A percentile compares a stretch with the other conserved stretches of the same genome.
These are phyloP conservation scores for Kazachstania africana DNA, from an alignment of 805 yeast species.

Conservation along the genomic window DNA sequence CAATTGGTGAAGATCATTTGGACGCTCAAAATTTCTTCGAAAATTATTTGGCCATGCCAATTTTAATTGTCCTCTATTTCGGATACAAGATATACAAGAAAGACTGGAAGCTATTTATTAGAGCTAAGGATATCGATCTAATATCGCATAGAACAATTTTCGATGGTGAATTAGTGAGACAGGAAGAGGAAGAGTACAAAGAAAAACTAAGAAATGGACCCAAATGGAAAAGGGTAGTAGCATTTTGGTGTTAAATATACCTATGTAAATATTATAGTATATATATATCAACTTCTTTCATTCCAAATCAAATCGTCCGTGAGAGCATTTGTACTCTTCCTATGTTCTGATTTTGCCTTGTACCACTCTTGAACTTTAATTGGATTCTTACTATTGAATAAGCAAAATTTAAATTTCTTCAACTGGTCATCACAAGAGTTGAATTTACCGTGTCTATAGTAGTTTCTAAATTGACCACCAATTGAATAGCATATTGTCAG, in stretches of 20 bases:
- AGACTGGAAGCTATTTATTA: slow-evolving; percentile 25
- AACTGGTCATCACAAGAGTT: slow-evolving; percentile 60
- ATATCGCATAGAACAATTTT: slow-evolving; percentile 31
- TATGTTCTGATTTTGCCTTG: slow-evolving; percentile 42
- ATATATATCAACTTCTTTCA: too few relatives aligned
- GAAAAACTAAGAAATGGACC: slow-evolving; percentile 11
- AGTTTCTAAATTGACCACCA: slow-evolving; percentile 80
- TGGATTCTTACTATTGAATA: slow-evolving; percentile 42
- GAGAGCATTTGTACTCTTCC: slow-evolving; percentile 53
- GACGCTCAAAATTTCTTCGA: slow-evolving; percentile 36
- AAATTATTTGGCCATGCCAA: slow-evolving; percentile 38
- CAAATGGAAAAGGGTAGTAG: slow-evolving; percentile 25
- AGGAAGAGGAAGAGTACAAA: slow-evolving; percentile 30
- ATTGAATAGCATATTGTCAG: slow-evolving; percentile 75
- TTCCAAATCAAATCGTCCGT: slow-evolving; percentile 84
- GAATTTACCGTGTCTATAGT: slow-evolving; percentile 73
- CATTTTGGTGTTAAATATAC: slow-evolving; percentile 31
- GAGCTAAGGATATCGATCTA: slow-evolving; percentile 30
- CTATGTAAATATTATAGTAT: too few relatives aligned
- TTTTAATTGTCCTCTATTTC: slow-evolving; percentile 33
- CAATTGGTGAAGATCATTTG: slow-evolving; percentile 32
- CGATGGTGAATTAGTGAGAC: slow-evolving; percentile 30
- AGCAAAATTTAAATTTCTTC: slow-evolving; percentile 70
- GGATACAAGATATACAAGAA: slow-evolving; percentile 39
- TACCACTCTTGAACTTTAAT: slow-evolving; percentile 63